These are phyloP conservation scores for Coemansia sp. DNA, from an alignment of 192 early-diverging fungal species.

Conservation along the genomic window DNA sequence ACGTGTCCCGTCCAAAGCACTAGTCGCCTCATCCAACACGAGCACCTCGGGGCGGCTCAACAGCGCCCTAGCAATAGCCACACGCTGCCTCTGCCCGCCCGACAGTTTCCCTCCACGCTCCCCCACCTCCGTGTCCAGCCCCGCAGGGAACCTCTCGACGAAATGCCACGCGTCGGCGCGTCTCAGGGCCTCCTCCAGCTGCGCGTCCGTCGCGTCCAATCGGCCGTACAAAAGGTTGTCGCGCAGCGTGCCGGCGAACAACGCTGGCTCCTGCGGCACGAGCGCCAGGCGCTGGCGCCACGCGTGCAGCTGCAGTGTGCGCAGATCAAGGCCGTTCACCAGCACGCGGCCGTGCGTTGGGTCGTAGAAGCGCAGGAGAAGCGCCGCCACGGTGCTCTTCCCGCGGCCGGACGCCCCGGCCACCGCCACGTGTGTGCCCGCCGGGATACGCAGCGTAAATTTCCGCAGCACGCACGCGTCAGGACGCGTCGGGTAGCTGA, in stretches of 20 bases:
- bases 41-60: slow-evolving; percentile 73
- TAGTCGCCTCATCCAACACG: slow-evolving; percentile 76
- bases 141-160: slow-evolving; percentile 66
- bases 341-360: slow-evolving; percentile 55
- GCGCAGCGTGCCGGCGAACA: slow-evolving; percentile 65
- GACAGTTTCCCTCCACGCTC: slow-evolving; percentile 68
- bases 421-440: slow-evolving; percentile 56
- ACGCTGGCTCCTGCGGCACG: slow-evolving; percentile 71
- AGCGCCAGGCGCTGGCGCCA: slow-evolving; percentile 64
- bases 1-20: slow-evolving; percentile 69
- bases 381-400: slow-evolving; percentile 62
- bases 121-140: slow-evolving; percentile 89
- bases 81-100: slow-evolving; percentile 63
- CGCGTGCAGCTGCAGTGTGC: slow-evolving; percentile 54
- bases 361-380: slow-evolving; percentile 75
- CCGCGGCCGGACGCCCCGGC: slow-evolving; percentile 63
- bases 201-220: slow-evolving; percentile 63
- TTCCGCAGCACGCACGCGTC: slow-evolving; percentile 54
- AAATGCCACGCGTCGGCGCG: slow-evolving; percentile 57
- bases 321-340: slow-evolving; percentile 60
- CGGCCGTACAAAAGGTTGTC: slow-evolving; percentile 71
- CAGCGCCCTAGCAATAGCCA: slow-evolving; percentile 77
- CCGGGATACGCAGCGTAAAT: slow-evolving; percentile 54
- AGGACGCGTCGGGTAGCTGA: slow-evolving; percentile 66
- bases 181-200: slow-evolving; percentile 58